These are phyloP conservation scores for Polychytrium aggregatum DNA, from an alignment of 192 early-diverging fungal species.

Conservation along the genomic window DNA sequence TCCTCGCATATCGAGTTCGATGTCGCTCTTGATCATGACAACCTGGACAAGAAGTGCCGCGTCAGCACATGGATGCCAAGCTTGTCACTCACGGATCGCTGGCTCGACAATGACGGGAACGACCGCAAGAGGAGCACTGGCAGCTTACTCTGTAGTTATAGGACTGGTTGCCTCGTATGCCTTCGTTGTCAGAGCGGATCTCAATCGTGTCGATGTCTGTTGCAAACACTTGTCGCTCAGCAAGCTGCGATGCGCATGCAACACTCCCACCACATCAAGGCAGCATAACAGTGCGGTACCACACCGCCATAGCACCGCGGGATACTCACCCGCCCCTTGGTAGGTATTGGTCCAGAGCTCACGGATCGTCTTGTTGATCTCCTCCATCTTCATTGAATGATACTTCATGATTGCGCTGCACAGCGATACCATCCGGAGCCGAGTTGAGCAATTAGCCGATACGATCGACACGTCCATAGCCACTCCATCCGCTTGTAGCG, in stretches of 20 bases:
- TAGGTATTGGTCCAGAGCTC: conserved; percentile 97
- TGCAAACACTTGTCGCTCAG: neutral
- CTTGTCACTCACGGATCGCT: neutral
- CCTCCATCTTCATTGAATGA: conserved; percentile 91
- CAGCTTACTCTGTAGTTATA: conserved; percentile 82
- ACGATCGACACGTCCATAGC: no score
- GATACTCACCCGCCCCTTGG: conserved; percentile 59
- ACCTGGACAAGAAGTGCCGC: conserved; percentile 35
- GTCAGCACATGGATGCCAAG: neutral
- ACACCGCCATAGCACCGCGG: neutral
- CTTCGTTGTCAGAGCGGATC: conserved; percentile 81
- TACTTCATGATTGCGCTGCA: conserved; percentile 64
- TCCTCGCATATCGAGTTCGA: conserved; percentile 85
- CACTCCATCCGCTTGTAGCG: no score
- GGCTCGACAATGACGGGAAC: neutral
- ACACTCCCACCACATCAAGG: neutral
- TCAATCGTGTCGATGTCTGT: conserved; percentile 92
- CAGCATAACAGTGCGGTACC: neutral
- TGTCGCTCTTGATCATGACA: conserved; percentile 82
- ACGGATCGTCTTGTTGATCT: conserved; percentile 91
- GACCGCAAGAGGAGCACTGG: no score
- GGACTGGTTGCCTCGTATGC: conserved; percentile 50
- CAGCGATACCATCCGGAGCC: neutral
- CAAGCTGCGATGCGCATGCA: neutral
- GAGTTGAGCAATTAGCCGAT: no score